Conservation (phyloP, 2,329 filamentous ascomycete genomes). For the Paecilomyces sp. region DNA sequence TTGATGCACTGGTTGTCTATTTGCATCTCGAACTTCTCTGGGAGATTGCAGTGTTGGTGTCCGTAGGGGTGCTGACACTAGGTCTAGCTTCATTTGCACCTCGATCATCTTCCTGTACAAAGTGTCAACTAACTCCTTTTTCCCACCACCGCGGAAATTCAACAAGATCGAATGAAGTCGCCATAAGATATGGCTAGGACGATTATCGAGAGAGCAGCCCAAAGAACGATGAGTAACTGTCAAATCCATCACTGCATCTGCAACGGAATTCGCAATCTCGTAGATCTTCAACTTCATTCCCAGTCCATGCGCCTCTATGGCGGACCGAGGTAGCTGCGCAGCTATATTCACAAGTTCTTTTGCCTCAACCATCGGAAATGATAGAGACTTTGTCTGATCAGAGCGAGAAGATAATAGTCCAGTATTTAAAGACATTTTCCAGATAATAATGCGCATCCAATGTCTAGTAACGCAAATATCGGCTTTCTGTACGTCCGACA, state of each 20-base stretch:
- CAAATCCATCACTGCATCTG: constrained; percentile 15
- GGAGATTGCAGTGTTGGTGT: neutral
- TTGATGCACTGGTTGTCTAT: neutral
- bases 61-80: neutral
- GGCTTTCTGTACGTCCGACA: constrained; percentile 44
- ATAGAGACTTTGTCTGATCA: constrained; percentile 39
- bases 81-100: constrained; percentile 5
- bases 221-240: constrained; percentile 7
- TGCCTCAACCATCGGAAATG: constrained; percentile 19
- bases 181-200: constrained; percentile 13
- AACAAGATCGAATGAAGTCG: constrained; percentile 15
- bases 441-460: constrained; percentile 46
- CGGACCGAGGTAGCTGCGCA: constrained; percentile 37
- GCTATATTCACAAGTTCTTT: constrained; percentile 31
- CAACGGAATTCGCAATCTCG: constrained; percentile 19
- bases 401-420: constrained; percentile 16
- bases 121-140: constrained; percentile 14
- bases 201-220: constrained; percentile 9
- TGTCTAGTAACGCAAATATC: constrained; percentile 45
- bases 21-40: neutral
- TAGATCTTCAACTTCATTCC: constrained; percentile 32
- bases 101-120: constrained; percentile 17
- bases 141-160: constrained; percentile 13
- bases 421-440: constrained; percentile 31
- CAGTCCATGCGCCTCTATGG: constrained; percentile 44